Conservation (phyloP, 371 early-diverging fungal genomes). For the Saksenaea oblongispora region DNA sequence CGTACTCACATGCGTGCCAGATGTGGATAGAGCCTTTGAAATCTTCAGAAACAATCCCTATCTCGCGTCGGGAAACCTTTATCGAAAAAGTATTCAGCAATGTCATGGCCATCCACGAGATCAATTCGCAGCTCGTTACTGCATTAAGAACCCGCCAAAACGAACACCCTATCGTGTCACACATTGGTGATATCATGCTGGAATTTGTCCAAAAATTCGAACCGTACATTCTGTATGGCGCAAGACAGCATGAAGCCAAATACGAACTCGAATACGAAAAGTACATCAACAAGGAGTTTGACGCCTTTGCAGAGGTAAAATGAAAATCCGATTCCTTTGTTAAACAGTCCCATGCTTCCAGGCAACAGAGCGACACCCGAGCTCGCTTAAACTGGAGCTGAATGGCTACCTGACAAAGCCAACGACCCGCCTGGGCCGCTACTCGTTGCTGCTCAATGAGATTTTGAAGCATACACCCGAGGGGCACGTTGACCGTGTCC, state of each 20-base stretch:
- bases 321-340: background rate
- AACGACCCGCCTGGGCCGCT: slow-evolving; percentile 86
- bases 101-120: slow-evolving; percentile 64
- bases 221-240: slow-evolving; percentile 86
- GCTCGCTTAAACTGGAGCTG: slow-evolving; percentile 73
- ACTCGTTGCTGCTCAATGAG: slow-evolving; percentile 88
- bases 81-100: slow-evolving; percentile 82
- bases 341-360: background rate
- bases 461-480: slow-evolving; percentile 82
- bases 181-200: slow-evolving; percentile 85
- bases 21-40: slow-evolving; percentile 79
- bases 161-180: slow-evolving; percentile 68
- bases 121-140: slow-evolving; percentile 69
- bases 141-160: slow-evolving; percentile 76
- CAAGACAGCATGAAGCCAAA: slow-evolving; percentile 81
- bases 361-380: slow-evolving; percentile 39
- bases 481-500: slow-evolving; percentile 75
- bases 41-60: slow-evolving; percentile 65
- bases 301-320: slow-evolving; percentile 51
- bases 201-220: slow-evolving; percentile 70
- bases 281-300: slow-evolving; percentile 33
- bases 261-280: slow-evolving; percentile 40
- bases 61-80: slow-evolving; percentile 62
- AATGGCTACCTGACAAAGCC: slow-evolving; percentile 84
- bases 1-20: slow-evolving; percentile 26